A percentile compares a stretch with the other conserved stretches of the same genome.
Conservation (phyloP, 257 asterid species). For the Solanum peruvianum region DNA sequence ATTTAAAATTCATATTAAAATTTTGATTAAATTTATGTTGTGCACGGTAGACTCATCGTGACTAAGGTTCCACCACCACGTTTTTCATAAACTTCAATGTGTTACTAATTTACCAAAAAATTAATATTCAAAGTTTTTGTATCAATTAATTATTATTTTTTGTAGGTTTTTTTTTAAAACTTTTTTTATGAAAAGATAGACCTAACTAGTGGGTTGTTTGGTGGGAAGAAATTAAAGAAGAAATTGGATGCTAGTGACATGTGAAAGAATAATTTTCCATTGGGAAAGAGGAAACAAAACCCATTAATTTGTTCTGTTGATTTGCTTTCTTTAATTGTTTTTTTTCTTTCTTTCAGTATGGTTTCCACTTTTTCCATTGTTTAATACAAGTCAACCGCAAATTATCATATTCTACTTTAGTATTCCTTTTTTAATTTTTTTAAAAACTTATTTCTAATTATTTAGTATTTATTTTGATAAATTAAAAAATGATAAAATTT, state of each 20-base stretch:
- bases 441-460: no score
- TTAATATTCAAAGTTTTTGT: no score
- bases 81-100: no score
- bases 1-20: accelerated
- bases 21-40: no score
- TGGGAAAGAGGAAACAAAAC: background rate
- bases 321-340: background rate
- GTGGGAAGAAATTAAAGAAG: background rate
- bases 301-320: background rate
- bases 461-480: no score
- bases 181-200: background rate
- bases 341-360: background rate
- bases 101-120: no score
- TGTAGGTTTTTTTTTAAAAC: no score
- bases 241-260: background rate
- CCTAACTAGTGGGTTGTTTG: background rate
- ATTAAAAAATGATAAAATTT: no score
- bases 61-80: no score
- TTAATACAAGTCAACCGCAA: background rate
- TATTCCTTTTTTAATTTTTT: no score
- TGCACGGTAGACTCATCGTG: no score
- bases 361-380: background rate
- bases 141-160: no score
- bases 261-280: background rate
- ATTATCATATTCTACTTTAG: background rate